Evolutionary conservation across 225 moss, liverwort and hornwort species (phyloP).

Genomic region (Marchantia paleacea): DNA sequence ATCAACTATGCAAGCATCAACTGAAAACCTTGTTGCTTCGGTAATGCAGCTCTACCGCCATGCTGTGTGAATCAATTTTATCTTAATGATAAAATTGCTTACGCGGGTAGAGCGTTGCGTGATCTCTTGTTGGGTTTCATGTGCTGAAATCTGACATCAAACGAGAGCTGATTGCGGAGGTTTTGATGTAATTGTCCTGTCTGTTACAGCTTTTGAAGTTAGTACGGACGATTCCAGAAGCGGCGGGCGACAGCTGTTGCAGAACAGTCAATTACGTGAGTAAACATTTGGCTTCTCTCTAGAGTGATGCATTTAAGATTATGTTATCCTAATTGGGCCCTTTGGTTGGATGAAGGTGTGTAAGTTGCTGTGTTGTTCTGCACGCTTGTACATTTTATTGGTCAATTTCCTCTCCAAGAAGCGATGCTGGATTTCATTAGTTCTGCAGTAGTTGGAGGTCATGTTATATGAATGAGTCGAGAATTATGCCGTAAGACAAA

Average conservation of each 20-base stretch:
- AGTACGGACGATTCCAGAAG: background rate
- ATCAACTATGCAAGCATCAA: too few relatives aligned
- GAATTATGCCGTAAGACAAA: too few relatives aligned
- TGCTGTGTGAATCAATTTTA: background rate
- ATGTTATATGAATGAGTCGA: too few relatives aligned
- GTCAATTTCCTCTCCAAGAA: background rate
- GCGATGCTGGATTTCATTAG: background rate
- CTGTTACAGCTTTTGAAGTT: background rate
- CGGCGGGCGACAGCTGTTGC: conserved; percentile 6
- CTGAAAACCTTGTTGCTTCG: background rate
- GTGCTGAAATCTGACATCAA: background rate
- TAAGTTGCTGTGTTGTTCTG: too few relatives aligned
- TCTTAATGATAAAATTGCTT: background rate
- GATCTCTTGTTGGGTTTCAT: background rate
- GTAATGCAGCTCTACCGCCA: background rate
- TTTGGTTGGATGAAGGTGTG: background rate
- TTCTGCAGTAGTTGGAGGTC: background rate
- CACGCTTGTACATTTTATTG: too few relatives aligned
- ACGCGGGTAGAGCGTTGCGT: background rate
- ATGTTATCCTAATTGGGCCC: background rate
- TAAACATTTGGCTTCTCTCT: background rate
- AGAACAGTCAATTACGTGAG: conserved; percentile 4
- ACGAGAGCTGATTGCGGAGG: background rate
- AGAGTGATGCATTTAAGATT: too few relatives aligned
- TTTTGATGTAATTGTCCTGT: background rate